A percentile compares a stretch with the other conserved stretches of the same genome.
These are phyloP conservation scores for Suhomyces emberorum DNA, from an alignment of 805 yeast genomes.

Conservation along the genomic window DNA sequence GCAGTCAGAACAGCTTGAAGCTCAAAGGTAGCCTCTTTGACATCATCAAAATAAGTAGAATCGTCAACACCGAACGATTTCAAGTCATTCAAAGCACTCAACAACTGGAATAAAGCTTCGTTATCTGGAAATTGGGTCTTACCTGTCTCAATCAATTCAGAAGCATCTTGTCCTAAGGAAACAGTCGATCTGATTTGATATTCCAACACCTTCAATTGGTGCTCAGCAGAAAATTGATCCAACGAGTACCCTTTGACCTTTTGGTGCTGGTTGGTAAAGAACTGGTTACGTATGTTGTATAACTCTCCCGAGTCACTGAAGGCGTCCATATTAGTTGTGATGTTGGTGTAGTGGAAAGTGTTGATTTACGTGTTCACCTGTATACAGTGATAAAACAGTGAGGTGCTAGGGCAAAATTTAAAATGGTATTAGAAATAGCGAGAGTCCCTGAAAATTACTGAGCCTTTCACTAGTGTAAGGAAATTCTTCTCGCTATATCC, in stretches of 20 bases:
- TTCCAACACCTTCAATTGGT: slow-evolving; percentile 38
- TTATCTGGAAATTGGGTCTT: slow-evolving; percentile 31
- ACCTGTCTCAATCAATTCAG: slow-evolving; percentile 35
- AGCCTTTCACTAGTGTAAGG: too few relatives aligned
- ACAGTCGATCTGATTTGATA: slow-evolving; percentile 39
- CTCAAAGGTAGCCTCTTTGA: slow-evolving; percentile 32
- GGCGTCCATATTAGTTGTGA: slow-evolving; percentile 28
- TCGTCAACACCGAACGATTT: slow-evolving; percentile 42
- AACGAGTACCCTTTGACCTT: slow-evolving; percentile 39
- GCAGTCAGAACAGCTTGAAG: slow-evolving; percentile 41
- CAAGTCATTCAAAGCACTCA: slow-evolving; percentile 43
- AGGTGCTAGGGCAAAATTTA: too few relatives aligned
- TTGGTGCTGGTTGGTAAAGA: slow-evolving; percentile 56
- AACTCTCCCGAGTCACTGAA: slow-evolving; percentile 48
- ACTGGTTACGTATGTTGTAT: slow-evolving; percentile 54
- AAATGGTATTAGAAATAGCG: too few relatives aligned
- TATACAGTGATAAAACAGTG: too few relatives aligned
- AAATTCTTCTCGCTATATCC: too few relatives aligned
- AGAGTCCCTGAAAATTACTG: too few relatives aligned
- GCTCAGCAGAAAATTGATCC: slow-evolving; percentile 37
- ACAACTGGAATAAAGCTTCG: slow-evolving; percentile 32
- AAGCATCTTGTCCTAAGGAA: slow-evolving; percentile 38
- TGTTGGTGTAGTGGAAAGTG: not conserved
- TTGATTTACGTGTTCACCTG: not conserved
- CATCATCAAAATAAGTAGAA: slow-evolving; percentile 41